A percentile compares a stretch with the other conserved stretches of the same genome.
Evolutionary conservation across 208 protist genomes (phyloP).

Genomic region (Acanthamoeba healyi): DNA sequence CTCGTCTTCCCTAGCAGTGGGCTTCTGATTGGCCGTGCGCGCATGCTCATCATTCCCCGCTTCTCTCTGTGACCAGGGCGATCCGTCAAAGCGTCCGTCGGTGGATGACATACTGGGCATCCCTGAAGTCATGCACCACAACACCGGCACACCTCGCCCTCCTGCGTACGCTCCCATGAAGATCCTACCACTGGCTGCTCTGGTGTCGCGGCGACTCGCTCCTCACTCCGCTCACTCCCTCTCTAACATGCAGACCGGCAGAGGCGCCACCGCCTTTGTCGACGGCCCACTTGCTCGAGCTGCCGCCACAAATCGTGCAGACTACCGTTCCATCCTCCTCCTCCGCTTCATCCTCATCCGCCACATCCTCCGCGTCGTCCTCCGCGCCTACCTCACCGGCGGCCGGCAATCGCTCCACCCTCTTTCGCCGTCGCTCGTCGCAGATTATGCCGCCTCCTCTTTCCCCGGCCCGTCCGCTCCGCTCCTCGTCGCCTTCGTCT

Average conservation of each 20-base stretch:
- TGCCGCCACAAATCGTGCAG: constrained; percentile 30
- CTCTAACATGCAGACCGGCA: not conserved
- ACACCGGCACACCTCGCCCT: not conserved
- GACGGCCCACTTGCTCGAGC: constrained; percentile 12
- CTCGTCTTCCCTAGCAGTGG: not conserved
- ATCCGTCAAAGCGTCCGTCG: not conserved
- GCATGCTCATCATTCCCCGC: no score
- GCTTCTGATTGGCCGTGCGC: no score
- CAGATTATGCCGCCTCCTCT: not conserved
- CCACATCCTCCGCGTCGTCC: not conserved
- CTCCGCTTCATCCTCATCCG: no score
- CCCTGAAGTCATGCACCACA: constrained; percentile 27
- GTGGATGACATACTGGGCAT: constrained; percentile 7
- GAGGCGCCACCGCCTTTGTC: constrained; percentile 13
- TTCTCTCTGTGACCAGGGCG: not conserved
- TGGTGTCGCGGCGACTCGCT: no score
- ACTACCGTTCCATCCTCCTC: not conserved
- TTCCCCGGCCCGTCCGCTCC: not conserved
- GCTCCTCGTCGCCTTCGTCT: no score
- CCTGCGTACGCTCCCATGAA: not conserved
- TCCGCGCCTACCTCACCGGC: not conserved
- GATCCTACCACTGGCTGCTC: not conserved
- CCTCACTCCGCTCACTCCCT: not conserved
- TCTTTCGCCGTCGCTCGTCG: not conserved
- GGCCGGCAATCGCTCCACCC: not conserved